These are phyloP conservation scores for Sporothrix pallida DNA, from an alignment of 2,329 filamentous ascomycete species.

Conservation along the genomic window DNA sequence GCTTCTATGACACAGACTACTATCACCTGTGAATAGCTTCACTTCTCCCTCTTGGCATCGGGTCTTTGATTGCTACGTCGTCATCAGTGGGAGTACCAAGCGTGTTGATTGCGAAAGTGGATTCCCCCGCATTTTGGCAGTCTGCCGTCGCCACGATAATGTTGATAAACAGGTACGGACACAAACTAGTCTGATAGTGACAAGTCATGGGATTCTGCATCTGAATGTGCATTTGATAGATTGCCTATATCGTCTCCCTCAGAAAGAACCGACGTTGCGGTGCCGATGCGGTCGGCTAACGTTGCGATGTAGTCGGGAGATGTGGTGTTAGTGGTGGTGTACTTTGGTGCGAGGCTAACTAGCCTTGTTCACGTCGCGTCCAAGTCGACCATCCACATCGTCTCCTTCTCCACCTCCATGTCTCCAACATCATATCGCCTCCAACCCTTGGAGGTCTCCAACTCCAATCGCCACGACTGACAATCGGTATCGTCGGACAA, in stretches of 20 bases:
- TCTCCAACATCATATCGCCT: not conserved
- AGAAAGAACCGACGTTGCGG: no score
- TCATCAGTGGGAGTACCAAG: not conserved
- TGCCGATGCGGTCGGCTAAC: not conserved
- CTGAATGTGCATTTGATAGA: no score
- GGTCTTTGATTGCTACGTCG: not conserved
- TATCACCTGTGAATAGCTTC: slow-evolving; percentile 8
- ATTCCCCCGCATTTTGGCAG: not conserved
- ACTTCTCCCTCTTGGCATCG: not conserved
- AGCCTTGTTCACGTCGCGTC: not conserved
- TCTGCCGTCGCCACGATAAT: not conserved
- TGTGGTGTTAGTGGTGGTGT: not conserved
- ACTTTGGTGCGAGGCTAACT: not conserved
- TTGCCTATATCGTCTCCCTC: no score
- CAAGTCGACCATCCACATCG: not conserved
- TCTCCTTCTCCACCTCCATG: not conserved
- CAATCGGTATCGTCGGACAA: not conserved
- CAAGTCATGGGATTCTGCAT: no score
- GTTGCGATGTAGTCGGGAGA: not conserved
- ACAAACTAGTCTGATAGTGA: not conserved
- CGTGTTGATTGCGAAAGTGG: not conserved
- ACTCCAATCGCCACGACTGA: not conserved
- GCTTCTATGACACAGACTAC: not conserved
- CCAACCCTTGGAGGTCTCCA: not conserved
- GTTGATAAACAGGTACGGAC: not conserved